Evolutionary conservation across 139 green algal genomes (phyloP).

Genomic region (Zygnema circumcarinatum): DNA sequence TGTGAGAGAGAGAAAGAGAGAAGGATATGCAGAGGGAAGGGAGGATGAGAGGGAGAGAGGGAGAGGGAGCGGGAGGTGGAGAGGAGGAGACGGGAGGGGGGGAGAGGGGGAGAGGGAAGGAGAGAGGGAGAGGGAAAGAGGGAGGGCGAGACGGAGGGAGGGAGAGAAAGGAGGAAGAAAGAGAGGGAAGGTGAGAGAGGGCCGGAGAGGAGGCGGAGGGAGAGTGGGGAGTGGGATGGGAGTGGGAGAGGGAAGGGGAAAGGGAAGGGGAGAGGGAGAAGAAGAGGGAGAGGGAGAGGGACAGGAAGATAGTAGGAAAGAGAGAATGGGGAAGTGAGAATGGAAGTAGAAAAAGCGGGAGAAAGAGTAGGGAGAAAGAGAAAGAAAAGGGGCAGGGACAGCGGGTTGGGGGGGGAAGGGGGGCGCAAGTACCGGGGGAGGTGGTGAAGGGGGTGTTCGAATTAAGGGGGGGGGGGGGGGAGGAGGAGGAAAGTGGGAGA

Average conservation of each 20-base stretch:
- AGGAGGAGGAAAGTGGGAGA: not conserved
- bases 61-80: not conserved
- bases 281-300: not conserved
- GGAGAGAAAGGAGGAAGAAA: not conserved
- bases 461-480: not conserved
- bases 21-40: too few relatives aligned
- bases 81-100: not conserved
- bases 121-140: not conserved
- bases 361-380: not conserved
- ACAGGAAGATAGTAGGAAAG: not conserved
- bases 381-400: not conserved
- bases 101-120: not conserved
- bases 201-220: not conserved
- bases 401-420: not conserved
- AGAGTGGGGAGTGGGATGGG: not conserved
- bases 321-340: too few relatives aligned
- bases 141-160: not conserved
- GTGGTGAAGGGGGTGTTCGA: not conserved
- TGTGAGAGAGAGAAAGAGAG: not conserved
- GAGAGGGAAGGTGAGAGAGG: not conserved
- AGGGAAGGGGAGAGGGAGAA: not conserved
- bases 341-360: too few relatives aligned
- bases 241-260: not conserved
- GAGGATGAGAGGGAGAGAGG: constrained; percentile 9
- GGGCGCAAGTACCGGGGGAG: not conserved